Base-by-base conservation (phyloP, 768 basidiomycete genomes). In the Boletus reticulatus region DNA sequence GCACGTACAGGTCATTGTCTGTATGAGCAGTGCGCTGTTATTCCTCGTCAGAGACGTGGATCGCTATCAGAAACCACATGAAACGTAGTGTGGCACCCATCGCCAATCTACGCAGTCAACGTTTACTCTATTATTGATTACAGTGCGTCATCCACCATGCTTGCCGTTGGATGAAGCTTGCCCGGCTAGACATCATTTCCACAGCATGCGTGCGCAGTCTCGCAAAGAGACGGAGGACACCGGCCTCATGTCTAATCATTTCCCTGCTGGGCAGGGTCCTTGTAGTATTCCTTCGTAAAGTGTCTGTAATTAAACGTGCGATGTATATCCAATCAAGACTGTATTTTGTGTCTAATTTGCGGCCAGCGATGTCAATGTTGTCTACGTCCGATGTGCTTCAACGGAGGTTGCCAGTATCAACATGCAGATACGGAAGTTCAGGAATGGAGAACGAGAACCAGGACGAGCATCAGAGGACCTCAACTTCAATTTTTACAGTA, bases 31-130 rank as follows among this genome's bases (percentile, higher is more conserved):
- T 17, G 52, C 43, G 13, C 41, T 58, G 24, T 39, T 69, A 9
- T 55, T 71, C 56, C 57, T 69, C 27, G 43, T 71, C 47, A 62
- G 60, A 53, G 69, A 68, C 6, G 43, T 27, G 11, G 69, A 69
- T 32, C 44, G 53, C 29, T 61, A 66, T 47, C 56, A 39, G 38
- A 49, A 48, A 3, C 37, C 49, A 19, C 27, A n/a, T 11, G 56
- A 60, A 65, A 22, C 31, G 12, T 63, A 29, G 24, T 29, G 6
- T 27, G 27, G 10, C 24, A 22, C 13, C 14, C 11, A 43, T 16
- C 7, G 13, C 31, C 8, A 11, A 39, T 9, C 17, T 7, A 0
- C 14, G 11, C 3, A 19, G 19, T 14, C 19, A 48, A 22, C 14
- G 13, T 20, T 19, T 10, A n/a, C 4, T 8, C 13, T 43, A 17